Conservation (phyloP, 306 rosid genomes). For the Acacia confusa region DNA sequence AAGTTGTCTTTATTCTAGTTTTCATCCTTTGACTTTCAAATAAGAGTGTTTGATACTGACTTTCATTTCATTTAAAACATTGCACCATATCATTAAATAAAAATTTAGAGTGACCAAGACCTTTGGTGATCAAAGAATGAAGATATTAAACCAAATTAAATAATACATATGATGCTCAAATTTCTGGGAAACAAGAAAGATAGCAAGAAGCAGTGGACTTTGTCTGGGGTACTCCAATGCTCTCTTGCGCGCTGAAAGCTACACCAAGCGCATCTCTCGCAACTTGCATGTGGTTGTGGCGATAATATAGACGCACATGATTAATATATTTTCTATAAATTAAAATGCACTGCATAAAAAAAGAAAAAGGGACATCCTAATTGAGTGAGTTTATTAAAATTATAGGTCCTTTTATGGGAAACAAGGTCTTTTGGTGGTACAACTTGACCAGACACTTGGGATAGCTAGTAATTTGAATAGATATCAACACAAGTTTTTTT, state of each 20-base stretch:
- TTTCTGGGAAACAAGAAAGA: neutral
- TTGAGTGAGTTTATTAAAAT: no score
- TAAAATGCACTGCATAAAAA: neutral
- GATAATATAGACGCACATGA: neutral
- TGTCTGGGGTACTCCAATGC: neutral
- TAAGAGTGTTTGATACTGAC: no score
- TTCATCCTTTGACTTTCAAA: no score
- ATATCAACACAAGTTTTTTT: neutral
- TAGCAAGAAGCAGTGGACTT: slow-evolving; percentile 3
- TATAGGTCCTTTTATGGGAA: neutral
- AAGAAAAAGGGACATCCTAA: neutral
- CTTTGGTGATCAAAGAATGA: no score
- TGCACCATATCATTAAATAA: no score
- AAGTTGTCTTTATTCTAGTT: no score
- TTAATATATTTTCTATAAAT: neutral
- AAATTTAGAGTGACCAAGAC: no score
- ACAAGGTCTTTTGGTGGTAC: neutral
- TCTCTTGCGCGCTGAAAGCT: neutral
- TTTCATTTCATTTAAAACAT: no score
- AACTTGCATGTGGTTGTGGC: slow-evolving; percentile 11
- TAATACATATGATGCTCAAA: neutral
- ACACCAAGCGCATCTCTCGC: neutral
- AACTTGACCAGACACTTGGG: neutral
- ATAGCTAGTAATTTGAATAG: neutral
- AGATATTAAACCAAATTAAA: neutral